phyloP scores from a whole-genome alignment of 306 rosid genomes.

The Castanea crenata region DNA sequence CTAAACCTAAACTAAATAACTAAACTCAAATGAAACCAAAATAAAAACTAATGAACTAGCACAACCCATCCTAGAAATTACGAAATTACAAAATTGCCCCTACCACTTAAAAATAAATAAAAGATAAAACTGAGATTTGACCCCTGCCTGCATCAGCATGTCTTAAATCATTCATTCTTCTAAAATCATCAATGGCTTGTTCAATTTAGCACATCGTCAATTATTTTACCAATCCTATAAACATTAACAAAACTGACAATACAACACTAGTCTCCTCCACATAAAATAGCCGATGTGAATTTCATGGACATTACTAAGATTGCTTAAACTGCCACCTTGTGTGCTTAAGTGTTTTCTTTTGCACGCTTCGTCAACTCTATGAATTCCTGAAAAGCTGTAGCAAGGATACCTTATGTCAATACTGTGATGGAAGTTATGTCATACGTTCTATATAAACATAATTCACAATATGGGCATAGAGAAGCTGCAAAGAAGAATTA shows the following conservation, averaged over 20 bases:
- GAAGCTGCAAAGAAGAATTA: background rate
- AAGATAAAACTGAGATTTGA: no score
- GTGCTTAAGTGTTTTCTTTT: constrained; percentile 18
- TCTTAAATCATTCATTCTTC: background rate
- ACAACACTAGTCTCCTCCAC: background rate
- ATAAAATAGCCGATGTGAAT: background rate
- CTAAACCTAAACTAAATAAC: no score
- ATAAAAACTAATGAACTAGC: no score
- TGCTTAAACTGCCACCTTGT: background rate
- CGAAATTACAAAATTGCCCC: no score
- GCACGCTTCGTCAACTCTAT: constrained; percentile 63
- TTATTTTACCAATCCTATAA: background rate
- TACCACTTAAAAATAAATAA: no score
- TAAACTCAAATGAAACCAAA: no score
- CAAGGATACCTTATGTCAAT: constrained; percentile 16
- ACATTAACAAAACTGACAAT: background rate
- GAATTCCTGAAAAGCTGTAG: constrained; percentile 76
- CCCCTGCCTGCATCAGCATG: background rate
- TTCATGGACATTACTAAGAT: background rate
- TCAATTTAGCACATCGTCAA: background rate
- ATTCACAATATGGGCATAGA: background rate
- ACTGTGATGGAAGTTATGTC: background rate
- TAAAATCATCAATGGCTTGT: background rate
- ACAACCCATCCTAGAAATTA: no score
- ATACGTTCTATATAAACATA: no score